Evolutionary conservation across 2,329 filamentous ascomycete species (phyloP).

Genomic region (Exserohilum rostratum): DNA sequence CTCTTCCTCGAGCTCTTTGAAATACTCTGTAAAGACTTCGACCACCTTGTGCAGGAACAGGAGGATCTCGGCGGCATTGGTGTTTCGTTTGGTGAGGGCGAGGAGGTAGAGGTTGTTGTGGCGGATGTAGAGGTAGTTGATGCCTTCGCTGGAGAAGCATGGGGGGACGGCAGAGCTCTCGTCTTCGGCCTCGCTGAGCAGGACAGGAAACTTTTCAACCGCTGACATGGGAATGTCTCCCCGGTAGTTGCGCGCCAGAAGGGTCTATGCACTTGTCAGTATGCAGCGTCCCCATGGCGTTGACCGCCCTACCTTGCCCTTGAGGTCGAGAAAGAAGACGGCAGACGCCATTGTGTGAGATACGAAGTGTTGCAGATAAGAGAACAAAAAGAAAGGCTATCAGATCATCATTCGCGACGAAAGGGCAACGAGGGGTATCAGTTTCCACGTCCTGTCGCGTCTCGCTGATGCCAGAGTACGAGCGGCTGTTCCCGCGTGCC

Average conservation of each 20-base stretch:
- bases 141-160: constrained; percentile 97
- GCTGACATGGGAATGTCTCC: constrained; percentile 99
- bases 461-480: constrained; percentile 17
- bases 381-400: constrained; percentile 4
- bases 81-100: constrained; percentile 97
- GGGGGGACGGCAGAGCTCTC: constrained; percentile 96
- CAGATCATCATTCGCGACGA: constrained; percentile 15
- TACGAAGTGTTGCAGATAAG: background rate
- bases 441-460: constrained; percentile 12
- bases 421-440: constrained; percentile 11
- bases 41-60: constrained; percentile 98
- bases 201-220: constrained; percentile 95
- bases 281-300: constrained; percentile 32
- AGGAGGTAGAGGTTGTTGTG: constrained; percentile 99
- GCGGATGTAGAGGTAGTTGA: constrained; percentile 99
- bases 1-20: constrained; percentile 98
- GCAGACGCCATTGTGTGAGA: constrained; percentile 82
- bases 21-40: constrained; percentile 99
- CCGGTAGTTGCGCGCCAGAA: constrained; percentile 96
- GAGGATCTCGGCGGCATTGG: constrained; percentile 97
- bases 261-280: constrained; percentile 68
- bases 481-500: constrained; percentile 16
- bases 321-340: constrained; percentile 97
- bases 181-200: constrained; percentile 98
- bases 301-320: constrained; percentile 83